Conservation (phyloP, 148 eudicot species). For the Rhododendron henanense region DNA sequence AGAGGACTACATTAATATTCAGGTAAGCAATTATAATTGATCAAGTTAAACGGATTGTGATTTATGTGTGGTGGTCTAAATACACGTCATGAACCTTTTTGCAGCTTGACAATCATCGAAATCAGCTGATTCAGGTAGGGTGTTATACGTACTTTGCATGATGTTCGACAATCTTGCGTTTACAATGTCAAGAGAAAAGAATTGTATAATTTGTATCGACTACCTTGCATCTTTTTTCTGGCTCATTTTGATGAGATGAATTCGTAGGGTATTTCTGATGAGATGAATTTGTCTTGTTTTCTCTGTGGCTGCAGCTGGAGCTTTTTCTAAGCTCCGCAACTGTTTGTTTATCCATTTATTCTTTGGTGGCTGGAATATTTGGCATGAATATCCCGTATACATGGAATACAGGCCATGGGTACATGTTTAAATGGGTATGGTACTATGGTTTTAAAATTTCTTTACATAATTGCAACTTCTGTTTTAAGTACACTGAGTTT, state of each 20-base stretch:
- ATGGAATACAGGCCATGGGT: conserved; percentile 42
- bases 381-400: conserved; percentile 72
- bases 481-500: neutral
- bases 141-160: neutral
- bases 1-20: conserved; percentile 79
- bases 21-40: conserved; percentile 28
- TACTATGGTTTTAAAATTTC: neutral
- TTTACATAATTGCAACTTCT: neutral
- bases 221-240: neutral
- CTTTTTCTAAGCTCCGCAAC: conserved; percentile 69
- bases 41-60: neutral
- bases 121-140: conserved; percentile 68
- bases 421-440: conserved; percentile 66
- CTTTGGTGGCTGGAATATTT: conserved; percentile 61
- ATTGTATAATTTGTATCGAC: neutral
- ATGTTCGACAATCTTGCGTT: neutral
- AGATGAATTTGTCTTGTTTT: neutral
- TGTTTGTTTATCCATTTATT: conserved; percentile 48
- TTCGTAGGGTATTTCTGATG: neutral
- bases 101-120: conserved; percentile 85
- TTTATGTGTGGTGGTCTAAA: conserved; percentile 3
- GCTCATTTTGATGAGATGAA: neutral
- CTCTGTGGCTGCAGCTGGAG: conserved; percentile 46
- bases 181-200: neutral
- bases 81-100: conserved; percentile 14